A percentile compares a stretch with the other conserved stretches of the same genome.
Evolutionary conservation across 2,329 filamentous ascomycete genomes (phyloP).

Genomic region (Exophiala viscosa): DNA sequence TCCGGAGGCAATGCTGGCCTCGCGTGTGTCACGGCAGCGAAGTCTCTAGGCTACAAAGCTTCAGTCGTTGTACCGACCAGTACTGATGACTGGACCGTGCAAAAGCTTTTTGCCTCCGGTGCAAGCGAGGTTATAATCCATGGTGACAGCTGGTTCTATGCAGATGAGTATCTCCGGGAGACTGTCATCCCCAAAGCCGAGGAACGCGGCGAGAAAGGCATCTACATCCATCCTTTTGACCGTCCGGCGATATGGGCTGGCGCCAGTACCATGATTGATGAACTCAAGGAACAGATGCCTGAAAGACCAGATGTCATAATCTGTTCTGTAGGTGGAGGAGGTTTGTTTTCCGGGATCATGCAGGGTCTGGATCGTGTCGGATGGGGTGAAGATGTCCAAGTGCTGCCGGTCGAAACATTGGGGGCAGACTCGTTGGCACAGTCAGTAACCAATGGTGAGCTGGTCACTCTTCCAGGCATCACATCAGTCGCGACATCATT

Average conservation of each 20-base stretch:
- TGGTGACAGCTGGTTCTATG: slow-evolving; percentile 66
- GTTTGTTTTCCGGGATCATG: slow-evolving; percentile 72
- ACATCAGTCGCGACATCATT: slow-evolving; percentile 72
- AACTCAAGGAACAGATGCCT: slow-evolving; percentile 42
- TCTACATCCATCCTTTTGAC: slow-evolving; percentile 50
- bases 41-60: slow-evolving; percentile 59
- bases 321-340: slow-evolving; percentile 77
- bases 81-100: slow-evolving; percentile 66
- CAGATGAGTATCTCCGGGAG: slow-evolving; percentile 63
- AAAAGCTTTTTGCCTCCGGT: slow-evolving; percentile 66
- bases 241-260: slow-evolving; percentile 46
- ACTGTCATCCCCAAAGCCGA: slow-evolving; percentile 39
- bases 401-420: slow-evolving; percentile 71
- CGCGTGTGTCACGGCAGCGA: slow-evolving; percentile 71
- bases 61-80: slow-evolving; percentile 70
- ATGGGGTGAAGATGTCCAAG: slow-evolving; percentile 36
- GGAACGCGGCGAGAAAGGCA: slow-evolving; percentile 35
- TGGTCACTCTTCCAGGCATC: slow-evolving; percentile 66
- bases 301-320: slow-evolving; percentile 64
- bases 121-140: slow-evolving; percentile 62
- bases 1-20: slow-evolving; percentile 82
- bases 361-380: slow-evolving; percentile 54
- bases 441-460: slow-evolving; percentile 52
- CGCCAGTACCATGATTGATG: slow-evolving; percentile 44
- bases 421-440: slow-evolving; percentile 68